phyloP scores from a whole-genome alignment of 1,284 basidiomycete species.

The Microbotryum scabiosae region DNA sequence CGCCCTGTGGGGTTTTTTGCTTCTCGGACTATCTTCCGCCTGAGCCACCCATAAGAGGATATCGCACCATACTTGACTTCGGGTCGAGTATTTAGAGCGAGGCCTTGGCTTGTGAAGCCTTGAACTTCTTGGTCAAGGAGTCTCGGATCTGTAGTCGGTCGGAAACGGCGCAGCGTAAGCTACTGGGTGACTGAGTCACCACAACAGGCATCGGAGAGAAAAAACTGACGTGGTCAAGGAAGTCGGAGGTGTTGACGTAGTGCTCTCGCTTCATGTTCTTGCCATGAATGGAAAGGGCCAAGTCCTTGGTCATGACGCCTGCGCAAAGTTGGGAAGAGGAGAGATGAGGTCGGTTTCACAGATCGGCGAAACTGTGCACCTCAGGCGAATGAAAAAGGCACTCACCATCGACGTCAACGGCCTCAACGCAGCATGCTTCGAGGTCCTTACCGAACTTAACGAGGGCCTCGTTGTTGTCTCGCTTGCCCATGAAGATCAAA shows the following conservation, averaged over 20 bases:
- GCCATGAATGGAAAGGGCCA: slow-evolving; percentile 93
- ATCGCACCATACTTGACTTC: too few relatives aligned
- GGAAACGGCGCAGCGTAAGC: neutral
- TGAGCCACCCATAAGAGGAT: too few relatives aligned
- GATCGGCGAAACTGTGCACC: too few relatives aligned
- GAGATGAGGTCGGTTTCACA: too few relatives aligned
- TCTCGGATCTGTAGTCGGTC: slow-evolving; percentile 2
- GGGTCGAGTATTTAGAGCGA: slow-evolving; percentile 9
- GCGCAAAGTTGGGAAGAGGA: too few relatives aligned
- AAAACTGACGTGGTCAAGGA: slow-evolving; percentile 68
- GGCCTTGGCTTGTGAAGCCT: neutral
- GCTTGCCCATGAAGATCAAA: slow-evolving; percentile 82
- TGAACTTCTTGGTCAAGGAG: slow-evolving; percentile 20
- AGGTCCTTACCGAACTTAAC: slow-evolving; percentile 68
- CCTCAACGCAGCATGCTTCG: slow-evolving; percentile 81
- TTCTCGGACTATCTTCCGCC: too few relatives aligned
- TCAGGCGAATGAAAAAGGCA: neutral
- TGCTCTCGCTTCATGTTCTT: slow-evolving; percentile 69
- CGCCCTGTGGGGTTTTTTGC: too few relatives aligned
- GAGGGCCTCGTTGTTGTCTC: slow-evolving; percentile 74
- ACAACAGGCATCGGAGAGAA: neutral
- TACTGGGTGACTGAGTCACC: neutral
- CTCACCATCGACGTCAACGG: slow-evolving; percentile 55
- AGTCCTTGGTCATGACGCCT: slow-evolving; percentile 46
- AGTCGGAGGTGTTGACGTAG: slow-evolving; percentile 84